Base-by-base conservation (phyloP, 441 rosid species). In the Erodium chrysanthum region DNA sequence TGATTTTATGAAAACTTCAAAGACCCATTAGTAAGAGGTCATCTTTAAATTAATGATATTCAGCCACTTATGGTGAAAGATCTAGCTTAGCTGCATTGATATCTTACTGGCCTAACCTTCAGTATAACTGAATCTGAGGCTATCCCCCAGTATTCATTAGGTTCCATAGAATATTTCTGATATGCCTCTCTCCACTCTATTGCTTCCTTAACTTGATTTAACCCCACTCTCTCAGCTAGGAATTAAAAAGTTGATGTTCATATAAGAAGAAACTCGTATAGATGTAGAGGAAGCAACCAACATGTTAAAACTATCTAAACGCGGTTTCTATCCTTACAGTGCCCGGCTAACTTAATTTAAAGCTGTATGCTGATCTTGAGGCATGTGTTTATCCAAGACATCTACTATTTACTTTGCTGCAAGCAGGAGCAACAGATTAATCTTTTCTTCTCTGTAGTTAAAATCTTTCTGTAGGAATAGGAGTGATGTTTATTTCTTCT, bases 401-500 rank as follows among this genome's bases (percentile, higher is more conserved):
- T 14, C 7, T 50, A 15, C 56, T 50, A 6, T 52, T 52, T 52
- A 8, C 22, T 52, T 52, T 15, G n/a, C n/a, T n/a, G n/a, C n/a
- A n/a, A n/a, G 59, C 59, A 52, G 8, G 59, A 17, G 21, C 7
- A 52, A 17, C 8, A 4, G 5, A 48, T 46, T 46, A 52, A 52
- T 52, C 8, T 7, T 1, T 5, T 52, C 0, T 52, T 7, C 10
- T 37, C 9, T 37, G 9, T 37, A 15, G 59, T 17, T 52, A 5
- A 18, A 15, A 2, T 8, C 2, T 58, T 22, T 33, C 14, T 14
- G 15, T 1, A 40, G n/a, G 29, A 1, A 17, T 8, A 21, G 22
- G 22, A 31, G 23, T 59, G 9, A 15, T 27, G 12, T 8, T 74
- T 11, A 9, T 46, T 33, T 54, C 65, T 35, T 77, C 29, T 56